Base-by-base conservation (phyloP, 768 basidiomycete genomes). In the Boletus huronensis region DNA sequence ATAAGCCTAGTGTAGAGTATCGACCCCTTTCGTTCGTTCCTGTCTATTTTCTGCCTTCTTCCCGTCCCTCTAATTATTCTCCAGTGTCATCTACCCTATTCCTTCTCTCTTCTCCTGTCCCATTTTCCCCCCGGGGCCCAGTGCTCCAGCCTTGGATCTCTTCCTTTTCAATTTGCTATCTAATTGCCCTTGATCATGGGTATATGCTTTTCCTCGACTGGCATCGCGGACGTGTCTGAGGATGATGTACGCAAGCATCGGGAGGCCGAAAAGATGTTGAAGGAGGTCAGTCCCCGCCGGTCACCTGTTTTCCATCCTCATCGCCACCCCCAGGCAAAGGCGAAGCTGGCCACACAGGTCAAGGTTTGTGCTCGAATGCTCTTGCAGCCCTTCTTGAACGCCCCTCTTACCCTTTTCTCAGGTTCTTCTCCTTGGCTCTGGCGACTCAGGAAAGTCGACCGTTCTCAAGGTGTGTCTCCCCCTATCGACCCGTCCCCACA, bases 381-480 rank as follows among this genome's bases (percentile, higher is more conserved):
- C 3, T 31, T 21, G 39, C 28, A 19, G 44, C 25, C 41, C 16
- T 31, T 13, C 14, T 14, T 2, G 16, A 39, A n/a, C 21, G 3
- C 11, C 5, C 11, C 31, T 40, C 34, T 25, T 45, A 7, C 36
- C 40, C 25, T 14, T 38, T 38, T 23, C 36, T 53, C 21, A 94
- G 88, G 86, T 97, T 16, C 77, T 98, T 47, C 78, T 98, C 25
- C 79, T 98, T 36, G 94, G 94, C 40, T 94, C 94, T 40, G 94
- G 94, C 28, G 94, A 96, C 68, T 90, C 88, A 31, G 94, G 94
- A 23, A 98, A 97, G 72, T 91, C 89, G 6, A 97, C 94, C 9
- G 80, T 97, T 64, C 79, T 94, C 70, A 94, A 93, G 78, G 88
- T 87, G 68, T 32, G 46, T 54, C 28, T 16, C 19, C 23, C n/a